Evolutionary conservation across 2,329 filamentous ascomycete genomes (phyloP), one percentile per base, ranked within the genome.

Genomic region (Penicillium sp.): DNA sequence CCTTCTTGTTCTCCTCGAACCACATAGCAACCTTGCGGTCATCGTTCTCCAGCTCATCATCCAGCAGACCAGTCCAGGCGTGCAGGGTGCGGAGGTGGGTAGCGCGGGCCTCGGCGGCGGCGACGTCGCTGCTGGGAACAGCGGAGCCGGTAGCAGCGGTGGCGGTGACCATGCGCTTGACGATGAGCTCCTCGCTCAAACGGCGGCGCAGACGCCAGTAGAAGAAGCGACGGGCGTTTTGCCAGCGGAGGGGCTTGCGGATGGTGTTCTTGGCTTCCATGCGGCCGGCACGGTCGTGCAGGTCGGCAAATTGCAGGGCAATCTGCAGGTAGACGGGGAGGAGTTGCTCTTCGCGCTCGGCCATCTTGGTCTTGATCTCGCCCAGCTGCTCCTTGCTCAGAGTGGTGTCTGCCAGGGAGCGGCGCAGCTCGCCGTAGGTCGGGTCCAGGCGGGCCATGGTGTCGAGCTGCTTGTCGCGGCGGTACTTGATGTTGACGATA

Each of bases 211-310:
- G 88, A 77, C 94, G 93, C 94, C 95, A 99, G 89, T 97, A 99
- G 83, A 99, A 97, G 90, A 94, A 97, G 71, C 93, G 89, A 62
- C 94, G 88, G 9, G 93, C 88, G 67, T 96, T 89, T 73, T 85
- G 82, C 94, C 93, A 97, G 69, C 88, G 84, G 36, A 99, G 83
- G 11, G 87, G 79, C 67, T 90, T 85, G 60, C 94, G 91, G 68
- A 99, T 96, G 53, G 89, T 88, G 59, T 92, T 89, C 87, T 99
- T 99, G 76, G 94, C 94, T 81, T 96, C 86, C 94, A 99, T 99
- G 77, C 94, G 91, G 55, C 92, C 94, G 39, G 94, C 88, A 43
- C 94, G 92, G 76, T 99, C 94, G 80, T 99, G 94, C 46, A 99
- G 84, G 75, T 99, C 94, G 56, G 94, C 93, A 67, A 96, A 99